phyloP scores from a whole-genome alignment of 345 rosid species.

The Hevea brasiliensis region DNA sequence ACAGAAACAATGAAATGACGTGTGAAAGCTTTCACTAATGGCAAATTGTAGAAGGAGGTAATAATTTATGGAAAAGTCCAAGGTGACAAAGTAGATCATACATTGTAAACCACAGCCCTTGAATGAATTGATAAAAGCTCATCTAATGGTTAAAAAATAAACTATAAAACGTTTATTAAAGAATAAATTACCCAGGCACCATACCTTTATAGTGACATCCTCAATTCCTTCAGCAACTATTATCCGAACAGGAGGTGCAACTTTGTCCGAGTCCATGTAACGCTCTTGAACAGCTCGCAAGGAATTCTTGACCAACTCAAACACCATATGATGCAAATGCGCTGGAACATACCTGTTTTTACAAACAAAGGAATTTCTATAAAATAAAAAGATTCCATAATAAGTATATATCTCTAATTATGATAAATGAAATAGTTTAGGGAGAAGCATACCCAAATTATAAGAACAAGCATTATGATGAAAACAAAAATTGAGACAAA shows the following conservation, averaged over 20 bases:
- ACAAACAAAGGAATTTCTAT: conserved; percentile 4
- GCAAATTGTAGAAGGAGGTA: background rate
- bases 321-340: conserved; percentile 93
- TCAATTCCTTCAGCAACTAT: conserved; percentile 94
- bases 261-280: conserved; percentile 71
- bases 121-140: background rate
- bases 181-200: background rate
- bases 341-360: conserved; percentile 72
- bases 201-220: conserved; percentile 93
- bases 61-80: conserved; percentile 50
- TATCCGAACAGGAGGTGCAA: conserved; percentile 72
- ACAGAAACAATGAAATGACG: background rate
- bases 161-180: no score
- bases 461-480: background rate
- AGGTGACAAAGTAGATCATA: background rate
- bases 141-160: no score
- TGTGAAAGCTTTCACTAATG: background rate
- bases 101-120: background rate
- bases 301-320: conserved; percentile 94
- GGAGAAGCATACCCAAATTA: background rate
- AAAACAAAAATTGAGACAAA: background rate
- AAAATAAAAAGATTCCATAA: background rate
- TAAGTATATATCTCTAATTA: background rate
- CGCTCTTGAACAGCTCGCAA: conserved; percentile 93
- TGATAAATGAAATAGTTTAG: background rate